Evolutionary conservation across 768 basidiomycete species (phyloP), one percentile per base, ranked within the genome.

Genomic region (Naganishia antarctica): DNA sequence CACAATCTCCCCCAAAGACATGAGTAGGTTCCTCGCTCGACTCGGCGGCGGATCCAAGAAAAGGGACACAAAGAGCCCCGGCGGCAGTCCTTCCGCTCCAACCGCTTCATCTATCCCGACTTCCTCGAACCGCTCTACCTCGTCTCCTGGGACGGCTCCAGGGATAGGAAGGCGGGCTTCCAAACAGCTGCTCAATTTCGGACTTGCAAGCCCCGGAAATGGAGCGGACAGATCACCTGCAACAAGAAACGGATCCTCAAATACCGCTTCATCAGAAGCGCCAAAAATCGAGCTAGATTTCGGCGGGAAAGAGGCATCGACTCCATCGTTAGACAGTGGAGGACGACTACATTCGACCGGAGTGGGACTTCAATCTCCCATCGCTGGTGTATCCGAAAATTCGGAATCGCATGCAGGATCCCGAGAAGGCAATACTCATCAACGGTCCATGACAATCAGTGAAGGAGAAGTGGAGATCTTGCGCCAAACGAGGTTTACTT

Each of bases 211-310:
- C 34, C 34, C 34, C 15, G 34, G 34, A 15, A 15, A 15, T 37
- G 34, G 8, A 37, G 15, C 34, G 34, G 34, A 37, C 15, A 37
- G 34, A 37, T 15, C 34, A 7, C 34, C 34, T 15, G 34, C 15
- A 15, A 15, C 34, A 15, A 7, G 34, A 15, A 37, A 37, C 34
- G 15, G 34, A 7, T 37, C 34, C 34, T 7, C 15, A 15, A 37
- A 7, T 6, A 26, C 37, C 23, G 21, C 40, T n/a, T 40, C 53
- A 8, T 23, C 53, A 3, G 32, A 16, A 8, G 32, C 53, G 13
- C 53, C 53, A 7, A 41, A 25, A 34, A 57, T 57, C 23, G 53
- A 57, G 31, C 53, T 57, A 21, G 53, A 57, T 15, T 57, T 57
- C 23, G 37, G 50, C n/a, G n/a, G 34, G 34, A 15, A 37, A 23